Evolutionary conservation across 257 asterid genomes (phyloP).

Genomic region (Ilex asprella): DNA sequence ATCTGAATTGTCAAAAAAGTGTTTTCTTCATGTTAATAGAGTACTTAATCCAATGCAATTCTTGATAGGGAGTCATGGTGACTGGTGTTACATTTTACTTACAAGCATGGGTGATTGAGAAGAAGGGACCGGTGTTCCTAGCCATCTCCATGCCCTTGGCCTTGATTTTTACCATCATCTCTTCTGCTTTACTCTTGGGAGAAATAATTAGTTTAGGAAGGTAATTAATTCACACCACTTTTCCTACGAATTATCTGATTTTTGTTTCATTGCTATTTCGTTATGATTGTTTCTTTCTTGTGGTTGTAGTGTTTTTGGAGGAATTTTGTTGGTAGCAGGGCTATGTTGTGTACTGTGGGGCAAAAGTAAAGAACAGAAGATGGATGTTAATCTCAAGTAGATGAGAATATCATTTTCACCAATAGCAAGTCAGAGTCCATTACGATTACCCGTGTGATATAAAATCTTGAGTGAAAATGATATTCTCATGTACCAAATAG

Average conservation of each 20-base stretch:
- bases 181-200: slow-evolving; percentile 61
- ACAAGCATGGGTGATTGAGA: slow-evolving; percentile 83
- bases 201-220: slow-evolving; percentile 68
- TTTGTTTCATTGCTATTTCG: neutral
- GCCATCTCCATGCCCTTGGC: slow-evolving; percentile 70
- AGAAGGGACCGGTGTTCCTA: slow-evolving; percentile 78
- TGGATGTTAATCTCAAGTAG: slow-evolving; percentile 18
- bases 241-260: neutral
- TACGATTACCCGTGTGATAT: too few species aligned
- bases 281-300: neutral
- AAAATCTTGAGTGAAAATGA: too few species aligned
- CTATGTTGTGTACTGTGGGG: slow-evolving; percentile 81
- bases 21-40: too few species aligned
- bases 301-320: slow-evolving; percentile 62
- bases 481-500: too few species aligned
- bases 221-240: slow-evolving; percentile 21
- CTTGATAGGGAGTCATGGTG: slow-evolving; percentile 64
- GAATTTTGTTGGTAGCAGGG: slow-evolving; percentile 56
- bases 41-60: too few species aligned
- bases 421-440: too few species aligned
- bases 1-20: too few species aligned
- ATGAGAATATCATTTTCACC: neutral
- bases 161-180: slow-evolving; percentile 42
- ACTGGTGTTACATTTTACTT: slow-evolving; percentile 73
- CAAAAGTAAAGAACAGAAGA: slow-evolving; percentile 52